A percentile compares a stretch with the other conserved stretches of the same genome.
These are phyloP conservation scores for Farysia itapuensis DNA, from an alignment of 1,284 basidiomycete species.

Conservation along the genomic window DNA sequence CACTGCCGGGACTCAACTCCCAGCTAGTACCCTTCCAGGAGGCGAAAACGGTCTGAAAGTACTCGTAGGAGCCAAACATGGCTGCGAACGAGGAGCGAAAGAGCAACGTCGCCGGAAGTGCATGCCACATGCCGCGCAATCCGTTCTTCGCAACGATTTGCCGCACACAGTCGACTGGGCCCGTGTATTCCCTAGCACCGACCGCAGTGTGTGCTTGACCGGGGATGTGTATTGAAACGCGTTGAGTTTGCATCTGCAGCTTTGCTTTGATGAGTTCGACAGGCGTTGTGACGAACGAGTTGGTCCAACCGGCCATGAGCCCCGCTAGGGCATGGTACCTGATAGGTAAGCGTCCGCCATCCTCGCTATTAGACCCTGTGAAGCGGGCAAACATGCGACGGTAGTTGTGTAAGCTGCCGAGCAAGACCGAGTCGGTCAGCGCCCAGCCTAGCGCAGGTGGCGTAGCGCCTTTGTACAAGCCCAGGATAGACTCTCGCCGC, in stretches of 20 bases:
- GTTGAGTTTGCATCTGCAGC: constrained; percentile 73
- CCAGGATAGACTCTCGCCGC: constrained; percentile 65
- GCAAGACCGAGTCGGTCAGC: constrained; percentile 72
- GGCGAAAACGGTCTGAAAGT: constrained; percentile 37
- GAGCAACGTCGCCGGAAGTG: constrained; percentile 59
- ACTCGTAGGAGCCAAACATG: constrained; percentile 59
- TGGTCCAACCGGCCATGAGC: constrained; percentile 74
- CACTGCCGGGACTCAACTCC: constrained; percentile 68
- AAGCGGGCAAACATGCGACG: constrained; percentile 19
- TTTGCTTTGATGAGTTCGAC: constrained; percentile 69
- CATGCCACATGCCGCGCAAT: constrained; percentile 56
- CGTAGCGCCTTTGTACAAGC: constrained; percentile 63
- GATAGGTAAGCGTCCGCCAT: constrained; percentile 14
- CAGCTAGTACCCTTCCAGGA: constrained; percentile 25
- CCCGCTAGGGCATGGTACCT: constrained; percentile 65
- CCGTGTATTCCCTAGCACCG: constrained; percentile 33
- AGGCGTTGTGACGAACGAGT: constrained; percentile 69
- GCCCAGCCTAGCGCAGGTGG: constrained; percentile 78
- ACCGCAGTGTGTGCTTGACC: not conserved
- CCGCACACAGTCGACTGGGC: constrained; percentile 59
- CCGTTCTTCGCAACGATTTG: constrained; percentile 56
- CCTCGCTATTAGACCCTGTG: constrained; percentile 3
- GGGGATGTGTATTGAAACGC: constrained; percentile 56
- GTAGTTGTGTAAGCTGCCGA: constrained; percentile 68
- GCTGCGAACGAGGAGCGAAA: constrained; percentile 56